Conservation (phyloP, 2,329 filamentous ascomycete genomes). For the Tolypocladium pustulatum region DNA sequence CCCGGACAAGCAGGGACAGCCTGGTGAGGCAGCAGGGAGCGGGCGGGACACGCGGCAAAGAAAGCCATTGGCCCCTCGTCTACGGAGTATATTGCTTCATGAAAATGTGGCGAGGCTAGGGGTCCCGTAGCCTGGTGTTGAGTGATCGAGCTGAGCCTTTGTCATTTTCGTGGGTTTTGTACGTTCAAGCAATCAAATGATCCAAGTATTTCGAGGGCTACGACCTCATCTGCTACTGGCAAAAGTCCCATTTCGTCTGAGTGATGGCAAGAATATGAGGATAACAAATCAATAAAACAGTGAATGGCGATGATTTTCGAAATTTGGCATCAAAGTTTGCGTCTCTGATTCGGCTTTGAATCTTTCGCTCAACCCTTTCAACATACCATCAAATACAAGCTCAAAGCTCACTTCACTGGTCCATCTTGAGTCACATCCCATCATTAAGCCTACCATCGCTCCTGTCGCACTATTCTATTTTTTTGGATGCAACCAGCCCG, state of each 20-base stretch:
- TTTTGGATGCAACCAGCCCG: neutral
- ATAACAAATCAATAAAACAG: too few species aligned
- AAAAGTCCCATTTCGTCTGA: neutral
- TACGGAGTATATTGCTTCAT: too few species aligned
- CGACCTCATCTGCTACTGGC: neutral
- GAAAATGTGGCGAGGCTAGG: too few species aligned
- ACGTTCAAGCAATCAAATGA: neutral
- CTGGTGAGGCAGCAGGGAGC: too few species aligned
- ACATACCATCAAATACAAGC: neutral
- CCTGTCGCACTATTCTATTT: neutral
- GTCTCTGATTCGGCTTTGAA: neutral
- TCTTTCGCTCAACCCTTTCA: neutral
- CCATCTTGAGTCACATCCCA: neutral
- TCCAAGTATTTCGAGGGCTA: neutral
- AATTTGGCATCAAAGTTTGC: neutral
- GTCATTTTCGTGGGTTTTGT: too few species aligned
- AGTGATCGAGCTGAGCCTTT: too few species aligned
- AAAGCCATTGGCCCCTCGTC: too few species aligned
- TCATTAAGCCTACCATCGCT: neutral
- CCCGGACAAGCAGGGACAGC: too few species aligned
- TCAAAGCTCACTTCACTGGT: neutral
- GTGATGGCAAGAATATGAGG: neutral
- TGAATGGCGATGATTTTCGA: too few species aligned
- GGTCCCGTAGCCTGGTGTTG: too few species aligned
- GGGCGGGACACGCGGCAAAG: too few species aligned